Evolutionary conservation across 371 early-diverging fungal species (phyloP).

Genomic region (Haplosporangium sp.): DNA sequence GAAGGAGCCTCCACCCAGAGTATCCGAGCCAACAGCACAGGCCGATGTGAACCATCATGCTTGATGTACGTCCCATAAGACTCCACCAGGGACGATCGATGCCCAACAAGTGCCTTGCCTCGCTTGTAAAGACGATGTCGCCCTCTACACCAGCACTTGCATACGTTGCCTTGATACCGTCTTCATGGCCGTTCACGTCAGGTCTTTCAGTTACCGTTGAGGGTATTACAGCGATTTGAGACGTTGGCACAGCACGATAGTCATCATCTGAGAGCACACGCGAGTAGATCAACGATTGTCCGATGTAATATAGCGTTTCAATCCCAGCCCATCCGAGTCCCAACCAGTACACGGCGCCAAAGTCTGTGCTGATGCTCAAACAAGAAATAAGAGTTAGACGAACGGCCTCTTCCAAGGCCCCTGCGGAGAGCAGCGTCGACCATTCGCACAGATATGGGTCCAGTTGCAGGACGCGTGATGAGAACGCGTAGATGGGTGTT

Average conservation of each 20-base stretch:
- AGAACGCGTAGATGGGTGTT: conserved; percentile 37
- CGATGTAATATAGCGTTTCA: conserved; percentile 50
- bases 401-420: conserved; percentile 18
- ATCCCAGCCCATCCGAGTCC: conserved; percentile 54
- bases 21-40: conserved; percentile 47
- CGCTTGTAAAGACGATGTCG: conserved; percentile 11
- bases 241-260: conserved; percentile 13
- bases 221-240: neutral
- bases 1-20: conserved; percentile 22
- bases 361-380: conserved; percentile 11
- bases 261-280: conserved; percentile 28
- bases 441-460: conserved; percentile 21
- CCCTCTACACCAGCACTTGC: neutral
- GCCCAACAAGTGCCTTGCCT: conserved; percentile 43
- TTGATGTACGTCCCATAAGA: conserved; percentile 52
- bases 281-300: conserved; percentile 34
- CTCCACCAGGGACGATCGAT: conserved; percentile 57
- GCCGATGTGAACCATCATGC: conserved; percentile 56
- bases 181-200: too few species aligned
- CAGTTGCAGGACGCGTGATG: conserved; percentile 17
- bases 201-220: neutral
- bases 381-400: conserved; percentile 7
- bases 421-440: conserved; percentile 33
- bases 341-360: conserved; percentile 45
- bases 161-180: too few species aligned